Evolutionary conservation across 2,329 filamentous ascomycete species (phyloP).

Genomic region (Xylaria sp.): DNA sequence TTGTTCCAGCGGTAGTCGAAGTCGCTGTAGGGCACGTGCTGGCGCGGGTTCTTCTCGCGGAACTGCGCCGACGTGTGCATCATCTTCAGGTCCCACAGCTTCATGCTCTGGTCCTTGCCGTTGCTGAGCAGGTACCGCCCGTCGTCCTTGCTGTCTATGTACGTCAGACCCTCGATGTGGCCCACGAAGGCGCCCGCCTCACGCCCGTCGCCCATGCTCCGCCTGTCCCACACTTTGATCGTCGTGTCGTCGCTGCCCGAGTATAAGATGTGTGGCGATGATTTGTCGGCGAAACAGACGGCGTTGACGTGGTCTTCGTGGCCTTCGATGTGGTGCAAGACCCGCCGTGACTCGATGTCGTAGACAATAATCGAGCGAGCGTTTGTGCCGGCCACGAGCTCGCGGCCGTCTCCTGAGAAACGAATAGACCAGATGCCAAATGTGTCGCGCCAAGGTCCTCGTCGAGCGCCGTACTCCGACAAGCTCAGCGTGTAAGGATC

Average conservation of each 20-base stretch:
- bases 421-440: constrained; percentile 86
- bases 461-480: constrained; percentile 49
- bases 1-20: constrained; percentile 77
- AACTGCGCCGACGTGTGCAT: constrained; percentile 77
- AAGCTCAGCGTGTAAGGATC: constrained; percentile 84
- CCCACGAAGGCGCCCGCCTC: constrained; percentile 70
- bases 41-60: constrained; percentile 59
- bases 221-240: constrained; percentile 93
- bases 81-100: constrained; percentile 93
- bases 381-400: constrained; percentile 88
- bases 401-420: constrained; percentile 88
- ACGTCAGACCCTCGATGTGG: constrained; percentile 70
- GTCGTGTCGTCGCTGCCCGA: constrained; percentile 95
- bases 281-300: constrained; percentile 90
- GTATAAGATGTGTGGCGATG: constrained; percentile 91
- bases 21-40: constrained; percentile 58
- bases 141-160: constrained; percentile 73
- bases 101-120: constrained; percentile 95
- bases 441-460: constrained; percentile 41
- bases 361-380: constrained; percentile 83
- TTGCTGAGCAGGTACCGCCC: constrained; percentile 88
- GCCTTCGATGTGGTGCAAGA: constrained; percentile 76
- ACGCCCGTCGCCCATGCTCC: constrained; percentile 86
- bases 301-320: constrained; percentile 93
- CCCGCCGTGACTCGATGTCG: constrained; percentile 81